Conservation (phyloP, 1,284 basidiomycete species). For the Microbotryum intermedium region DNA sequence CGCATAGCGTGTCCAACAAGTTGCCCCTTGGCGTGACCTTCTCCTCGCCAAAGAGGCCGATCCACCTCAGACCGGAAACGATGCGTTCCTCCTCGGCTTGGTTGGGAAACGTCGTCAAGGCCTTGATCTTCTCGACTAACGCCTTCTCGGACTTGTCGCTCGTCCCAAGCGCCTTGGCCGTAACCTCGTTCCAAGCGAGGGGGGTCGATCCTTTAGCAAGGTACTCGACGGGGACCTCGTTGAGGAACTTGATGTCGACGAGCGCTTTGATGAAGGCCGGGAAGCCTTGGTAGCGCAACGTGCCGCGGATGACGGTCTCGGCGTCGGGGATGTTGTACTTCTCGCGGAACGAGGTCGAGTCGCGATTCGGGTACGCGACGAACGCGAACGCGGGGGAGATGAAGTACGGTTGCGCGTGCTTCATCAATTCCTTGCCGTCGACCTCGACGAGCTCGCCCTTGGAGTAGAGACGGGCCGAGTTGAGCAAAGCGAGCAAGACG, state of each 20-base stretch:
- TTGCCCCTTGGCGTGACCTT: conserved; percentile 61
- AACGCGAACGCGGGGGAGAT: conserved; percentile 82
- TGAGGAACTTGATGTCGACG: conserved; percentile 81
- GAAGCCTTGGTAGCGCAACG: conserved; percentile 94
- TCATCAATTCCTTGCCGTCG: conserved; percentile 64
- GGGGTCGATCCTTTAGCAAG: conserved; percentile 50
- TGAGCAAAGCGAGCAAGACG: conserved; percentile 87
- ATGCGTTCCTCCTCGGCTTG: conserved; percentile 63
- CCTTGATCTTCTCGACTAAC: conserved; percentile 62
- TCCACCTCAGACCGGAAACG: conserved; percentile 80
- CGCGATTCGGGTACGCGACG: conserved; percentile 94
- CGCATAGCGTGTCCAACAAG: conserved; percentile 90
- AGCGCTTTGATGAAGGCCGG: conserved; percentile 89
- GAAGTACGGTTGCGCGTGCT: conserved; percentile 81
- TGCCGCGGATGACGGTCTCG: conserved; percentile 85
- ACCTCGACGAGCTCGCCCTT: conserved; percentile 59
- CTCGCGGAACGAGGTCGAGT: conserved; percentile 76
- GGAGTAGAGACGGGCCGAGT: conserved; percentile 75
- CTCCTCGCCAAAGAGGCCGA: conserved; percentile 70
- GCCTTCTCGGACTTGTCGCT: conserved; percentile 58
- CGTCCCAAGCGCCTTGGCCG: conserved; percentile 67
- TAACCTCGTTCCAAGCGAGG: conserved; percentile 70
- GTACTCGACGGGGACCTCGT: conserved; percentile 68
- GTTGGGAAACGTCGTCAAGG: conserved; percentile 61
- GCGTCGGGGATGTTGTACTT: conserved; percentile 89